Percentiles rank a stretch among this genome's conserved stretches.
Conservation (phyloP, 2,329 filamentous ascomycete species). For the Pseudofabraea citricarpa region DNA sequence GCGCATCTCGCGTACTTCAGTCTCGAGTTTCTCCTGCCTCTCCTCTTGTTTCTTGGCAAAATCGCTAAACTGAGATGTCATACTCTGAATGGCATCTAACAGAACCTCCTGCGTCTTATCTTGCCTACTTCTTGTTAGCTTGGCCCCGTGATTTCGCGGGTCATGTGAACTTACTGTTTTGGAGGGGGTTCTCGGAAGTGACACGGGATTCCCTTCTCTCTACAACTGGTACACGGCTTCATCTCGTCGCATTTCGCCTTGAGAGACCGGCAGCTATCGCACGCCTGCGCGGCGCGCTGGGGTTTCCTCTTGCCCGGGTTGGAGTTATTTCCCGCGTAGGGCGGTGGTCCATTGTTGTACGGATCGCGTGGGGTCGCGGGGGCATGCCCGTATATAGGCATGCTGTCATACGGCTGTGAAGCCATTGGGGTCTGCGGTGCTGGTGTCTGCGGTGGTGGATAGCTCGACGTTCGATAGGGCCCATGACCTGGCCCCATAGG, state of each 20-base stretch:
- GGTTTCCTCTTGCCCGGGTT: slow-evolving; percentile 19
- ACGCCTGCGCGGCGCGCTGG: slow-evolving; percentile 57
- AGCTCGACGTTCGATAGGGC: slow-evolving; percentile 1
- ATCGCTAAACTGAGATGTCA: slow-evolving; percentile 5
- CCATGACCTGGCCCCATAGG: slow-evolving; percentile 10
- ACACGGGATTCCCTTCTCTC: slow-evolving; percentile 78
- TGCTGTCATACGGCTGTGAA: not conserved
- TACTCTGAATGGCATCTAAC: slow-evolving; percentile 38
- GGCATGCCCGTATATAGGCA: slow-evolving; percentile 9
- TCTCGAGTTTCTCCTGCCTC: not conserved
- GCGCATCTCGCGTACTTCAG: not conserved
- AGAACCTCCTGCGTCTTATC: slow-evolving; percentile 59
- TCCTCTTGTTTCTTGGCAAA: not conserved
- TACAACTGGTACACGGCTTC: slow-evolving; percentile 79
- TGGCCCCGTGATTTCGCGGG: slow-evolving; percentile 12
- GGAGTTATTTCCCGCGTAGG: slow-evolving; percentile 6
- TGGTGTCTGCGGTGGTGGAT: slow-evolving; percentile 13
- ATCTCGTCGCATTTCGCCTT: slow-evolving; percentile 92
- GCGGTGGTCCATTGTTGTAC: slow-evolving; percentile 7
- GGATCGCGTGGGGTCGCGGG: slow-evolving; percentile 12
- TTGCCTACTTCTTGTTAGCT: slow-evolving; percentile 23
- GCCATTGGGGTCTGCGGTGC: slow-evolving; percentile 22
- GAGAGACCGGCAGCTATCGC: slow-evolving; percentile 79
- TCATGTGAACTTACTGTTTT: slow-evolving; percentile 68
- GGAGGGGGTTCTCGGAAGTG: slow-evolving; percentile 88